Evolutionary conservation across 768 basidiomycete species (phyloP), one percentile per base, ranked within the genome.

Genomic region (Sarcomyxa edulis): DNA sequence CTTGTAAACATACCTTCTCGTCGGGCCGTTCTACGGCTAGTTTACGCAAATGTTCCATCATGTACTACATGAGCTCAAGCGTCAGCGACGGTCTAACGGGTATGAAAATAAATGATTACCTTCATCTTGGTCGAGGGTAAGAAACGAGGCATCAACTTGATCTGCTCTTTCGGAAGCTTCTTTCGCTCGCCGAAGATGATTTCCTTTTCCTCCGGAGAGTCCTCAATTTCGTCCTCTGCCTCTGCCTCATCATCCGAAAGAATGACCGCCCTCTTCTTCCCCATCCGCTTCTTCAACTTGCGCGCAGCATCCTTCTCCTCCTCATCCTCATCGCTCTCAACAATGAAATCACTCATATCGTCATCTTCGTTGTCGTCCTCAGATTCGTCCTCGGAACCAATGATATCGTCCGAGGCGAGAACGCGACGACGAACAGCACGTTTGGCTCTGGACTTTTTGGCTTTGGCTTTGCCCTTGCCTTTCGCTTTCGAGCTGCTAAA

Each of bases 81-180:
- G 31, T 39, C 18, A 44, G 25, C 12, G n/a, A n/a, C n/a, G n/a
- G n/a, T n/a, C n/a, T n/a, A n/a, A n/a, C n/a, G n/a, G 22, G n/a
- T 23, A 19, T 32, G 18, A 38, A 28, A 6, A 29, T 4, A 10
- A 9, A n/a, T n/a, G 28, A 20, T 28, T 43, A 78, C 78, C 64
- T 79, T 78, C 81, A 85, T 82, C 68, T 86, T 87, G 2, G 80
- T 82, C 4, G 81, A 82, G 0, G 81, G 80, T 25, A 81, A 50
- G 56, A 84, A 81, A 22, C 66, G 61, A 11, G 77, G 66, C 61
- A 78, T 66, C 9, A 66, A 44, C 46, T 68, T 65, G 42, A 76
- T 54, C 6, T 58, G 56, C 29, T 61, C 65, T 24, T 52, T 45
- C 6, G 59, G 47, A 3, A 56, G 49, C 37, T 12, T 37, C 53